Base-by-base conservation (phyloP, 1,284 basidiomycete genomes). In the Vanrija sp. region DNA sequence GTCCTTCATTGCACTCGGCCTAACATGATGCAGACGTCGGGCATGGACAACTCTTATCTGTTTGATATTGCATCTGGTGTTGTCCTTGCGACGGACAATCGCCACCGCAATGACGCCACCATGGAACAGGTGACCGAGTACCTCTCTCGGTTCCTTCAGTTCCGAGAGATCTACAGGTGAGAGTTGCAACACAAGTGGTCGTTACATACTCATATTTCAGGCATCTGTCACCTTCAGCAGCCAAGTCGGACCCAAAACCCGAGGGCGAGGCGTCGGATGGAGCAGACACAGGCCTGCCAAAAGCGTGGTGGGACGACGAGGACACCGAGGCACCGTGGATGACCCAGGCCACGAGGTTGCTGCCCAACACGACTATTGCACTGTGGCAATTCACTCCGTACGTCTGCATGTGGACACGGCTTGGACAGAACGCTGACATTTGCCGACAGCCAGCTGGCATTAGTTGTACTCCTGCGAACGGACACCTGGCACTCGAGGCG, bases 81-180 rank as follows among this genome's bases (percentile, higher is more conserved):
- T 31, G 95, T 93, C 65, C 82, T 98, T 19, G 92, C 92, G 1
- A 92, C 93, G 6, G 95, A 98, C 69, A 74, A 72, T 46, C 50
- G 71, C 12, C 68, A 71, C 49, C 59, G 68, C 4, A 74, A 71
- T 38, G 85, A 87, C 18, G 90, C 89, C 0, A 91, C 95, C 0
- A 89, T 96, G 24, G 94, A 97, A 71, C 82, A 86, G 50, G 85
- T 86, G 1, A 92, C 89, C 2, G 93, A 97, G 65, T 98, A 95
- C 66, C 80, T 97, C 18, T 84, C 86, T 49, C 90, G 92, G 78
- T 82, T 97, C 48, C 86, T 86, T 59, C 84, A 88, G 6, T 93
- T 98, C 63, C 85, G 87, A 24, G 83, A 85, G 6, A 75, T 97
- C 19, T 98, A 95, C 77, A 84, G 82, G 88, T 88, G 69, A 41